Conservation (phyloP, 2,329 filamentous ascomycete genomes). For the Pestalotiopsis sp. region DNA sequence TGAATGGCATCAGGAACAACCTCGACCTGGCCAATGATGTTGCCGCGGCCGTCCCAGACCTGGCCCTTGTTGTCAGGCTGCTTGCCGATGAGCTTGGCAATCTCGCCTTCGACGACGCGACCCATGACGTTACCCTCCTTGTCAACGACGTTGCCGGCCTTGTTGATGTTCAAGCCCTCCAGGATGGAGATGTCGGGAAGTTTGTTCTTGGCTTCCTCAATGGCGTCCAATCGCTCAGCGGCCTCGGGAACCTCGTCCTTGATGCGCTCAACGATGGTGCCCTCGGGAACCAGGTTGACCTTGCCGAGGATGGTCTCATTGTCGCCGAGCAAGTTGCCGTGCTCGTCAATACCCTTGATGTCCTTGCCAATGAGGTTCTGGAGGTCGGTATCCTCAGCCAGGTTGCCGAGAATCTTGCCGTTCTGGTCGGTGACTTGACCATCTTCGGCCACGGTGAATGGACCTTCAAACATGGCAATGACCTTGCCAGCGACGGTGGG, state of each 20-base stretch:
- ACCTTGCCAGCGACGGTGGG: slow-evolving; percentile 34
- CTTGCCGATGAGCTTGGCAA: slow-evolving; percentile 43
- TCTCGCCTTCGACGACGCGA: slow-evolving; percentile 42
- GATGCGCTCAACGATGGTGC: slow-evolving; percentile 38
- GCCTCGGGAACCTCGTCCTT: slow-evolving; percentile 34
- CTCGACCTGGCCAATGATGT: slow-evolving; percentile 40
- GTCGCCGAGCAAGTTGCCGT: slow-evolving; percentile 69
- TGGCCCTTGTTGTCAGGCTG: slow-evolving; percentile 46
- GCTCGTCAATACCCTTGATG: slow-evolving; percentile 66
- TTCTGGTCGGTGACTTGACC: slow-evolving; percentile 52
- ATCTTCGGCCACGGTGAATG: slow-evolving; percentile 46
- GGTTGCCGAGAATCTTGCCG: slow-evolving; percentile 37
- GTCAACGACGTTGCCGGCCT: slow-evolving; percentile 48
- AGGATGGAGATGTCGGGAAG: slow-evolving; percentile 35
- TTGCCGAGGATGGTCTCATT: slow-evolving; percentile 67
- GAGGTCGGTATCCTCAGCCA: slow-evolving; percentile 32
- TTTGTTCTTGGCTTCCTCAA: slow-evolving; percentile 25
- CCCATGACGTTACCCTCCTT: slow-evolving; percentile 45
- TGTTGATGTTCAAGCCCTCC: slow-evolving; percentile 44
- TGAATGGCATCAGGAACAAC: slow-evolving; percentile 39
- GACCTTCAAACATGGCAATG: slow-evolving; percentile 33
- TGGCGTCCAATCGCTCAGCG: slow-evolving; percentile 31
- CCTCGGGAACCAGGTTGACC: slow-evolving; percentile 53
- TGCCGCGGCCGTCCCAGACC: slow-evolving; percentile 36
- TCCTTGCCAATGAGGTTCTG: slow-evolving; percentile 54